A percentile compares a stretch with the other conserved stretches of the same genome.
These are phyloP conservation scores for Fraxinus albicans DNA, from an alignment of 305 asterid species.

Conservation along the genomic window DNA sequence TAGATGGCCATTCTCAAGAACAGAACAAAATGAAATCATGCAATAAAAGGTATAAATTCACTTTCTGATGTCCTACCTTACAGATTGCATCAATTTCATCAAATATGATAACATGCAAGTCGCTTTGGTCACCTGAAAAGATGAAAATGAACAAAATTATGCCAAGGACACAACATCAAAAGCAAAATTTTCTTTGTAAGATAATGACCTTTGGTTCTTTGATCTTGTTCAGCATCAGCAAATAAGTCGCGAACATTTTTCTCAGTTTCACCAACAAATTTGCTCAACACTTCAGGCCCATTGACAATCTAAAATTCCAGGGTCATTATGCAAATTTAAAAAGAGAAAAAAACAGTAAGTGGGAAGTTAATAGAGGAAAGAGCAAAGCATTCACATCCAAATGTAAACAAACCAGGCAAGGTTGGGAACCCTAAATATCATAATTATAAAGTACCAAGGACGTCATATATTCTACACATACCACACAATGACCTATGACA, in stretches of 20 bases:
- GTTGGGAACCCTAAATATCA: constrained; percentile 13
- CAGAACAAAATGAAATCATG: not conserved
- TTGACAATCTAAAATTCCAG: constrained; percentile 73
- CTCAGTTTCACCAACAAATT: constrained; percentile 98
- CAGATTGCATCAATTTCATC: constrained; percentile 99
- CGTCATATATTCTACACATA: constrained; percentile 1
- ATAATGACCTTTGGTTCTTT: constrained; percentile 72
- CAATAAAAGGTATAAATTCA: not conserved
- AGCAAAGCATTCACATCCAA: constrained; percentile 21
- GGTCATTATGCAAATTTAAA: constrained; percentile 14
- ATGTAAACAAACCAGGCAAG: constrained; percentile 17
- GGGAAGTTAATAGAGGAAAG: constrained; percentile 8
- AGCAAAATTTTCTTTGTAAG: constrained; percentile 15
- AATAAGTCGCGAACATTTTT: constrained; percentile 96
- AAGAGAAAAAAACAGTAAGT: constrained; percentile 7
- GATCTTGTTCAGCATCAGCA: constrained; percentile 99
- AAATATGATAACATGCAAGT: constrained; percentile 93
- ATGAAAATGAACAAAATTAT: constrained; percentile 26
- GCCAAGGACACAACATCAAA: constrained; percentile 18
- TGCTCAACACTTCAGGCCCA: constrained; percentile 98
- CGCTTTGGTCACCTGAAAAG: constrained; percentile 93
- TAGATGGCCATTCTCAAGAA: not conserved
- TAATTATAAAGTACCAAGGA: constrained; percentile 6
- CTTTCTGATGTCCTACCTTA: constrained; percentile 61
- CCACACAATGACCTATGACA: constrained; percentile 13